Base-by-base conservation (phyloP, 768 basidiomycete species). In the Tulasnella sp. region DNA sequence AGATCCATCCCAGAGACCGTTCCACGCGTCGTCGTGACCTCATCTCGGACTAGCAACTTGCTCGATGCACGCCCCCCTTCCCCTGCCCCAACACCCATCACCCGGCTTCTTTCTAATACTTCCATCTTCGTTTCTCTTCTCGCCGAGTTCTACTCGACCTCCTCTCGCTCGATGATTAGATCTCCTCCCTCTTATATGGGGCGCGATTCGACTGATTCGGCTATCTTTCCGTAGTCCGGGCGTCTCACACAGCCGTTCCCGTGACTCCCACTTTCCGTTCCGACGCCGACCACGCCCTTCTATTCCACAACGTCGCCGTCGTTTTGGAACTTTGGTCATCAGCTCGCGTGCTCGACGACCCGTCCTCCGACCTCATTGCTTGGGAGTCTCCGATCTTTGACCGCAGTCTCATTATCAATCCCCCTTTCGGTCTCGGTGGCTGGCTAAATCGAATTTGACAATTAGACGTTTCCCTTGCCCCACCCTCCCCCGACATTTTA, bases 331-430 rank as follows among this genome's bases (percentile, higher is more conserved):
- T n/a, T n/a, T n/a, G n/a, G n/a, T n/a, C n/a, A 49, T 49, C 49
- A 49, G 31, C 58, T 64, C 58, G 58, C 58, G 58, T 64, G 58
- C 58, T n/a, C 58, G 58, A 64, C 58, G 58, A 64, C 58, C 58
- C 58, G 29, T 64, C 25, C 58, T 64, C 58, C 58, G 31, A 64
- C 29, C 58, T 64, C 58, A 64, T 49, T 9, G 49, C 49, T n/a
- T 49, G 49, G 31, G 31, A 29, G 58, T 64, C 58, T 64, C 58
- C 31, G 58, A 64, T 64, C 58, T 29, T 64, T 64, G 25, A 29
- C 58, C 58, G 29, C 58, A 64, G 31, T 42, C 17, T 17, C 42
- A 8, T 42, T 42, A 8, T 17, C 42, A 8, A 42, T 42, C 31
- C 25, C 58, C 25, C 31, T 25, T 25, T 34, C 58, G 58, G 58